Evolutionary conservation across 2,329 filamentous ascomycete species (phyloP).

Genomic region (Exophiala sp.): DNA sequence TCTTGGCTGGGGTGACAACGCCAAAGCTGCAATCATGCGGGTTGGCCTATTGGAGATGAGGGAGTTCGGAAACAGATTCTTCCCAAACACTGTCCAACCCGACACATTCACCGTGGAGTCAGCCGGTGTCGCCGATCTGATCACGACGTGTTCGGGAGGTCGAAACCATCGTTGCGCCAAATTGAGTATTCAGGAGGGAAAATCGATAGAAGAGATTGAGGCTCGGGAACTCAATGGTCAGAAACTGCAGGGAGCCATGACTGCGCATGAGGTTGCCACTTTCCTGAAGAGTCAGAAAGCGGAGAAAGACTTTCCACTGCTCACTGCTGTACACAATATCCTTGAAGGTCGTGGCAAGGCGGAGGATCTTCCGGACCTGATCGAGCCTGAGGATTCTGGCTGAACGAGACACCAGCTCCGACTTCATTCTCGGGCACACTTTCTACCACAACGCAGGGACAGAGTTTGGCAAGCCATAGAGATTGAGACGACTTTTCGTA

Average conservation of each 20-base stretch:
- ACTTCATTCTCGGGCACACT: no score
- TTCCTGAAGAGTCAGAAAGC: slow-evolving; percentile 76
- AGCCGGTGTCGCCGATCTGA: slow-evolving; percentile 89
- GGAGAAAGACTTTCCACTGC: slow-evolving; percentile 83
- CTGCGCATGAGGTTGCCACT: slow-evolving; percentile 83
- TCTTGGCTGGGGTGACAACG: slow-evolving; percentile 95
- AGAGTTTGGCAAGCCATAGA: no score
- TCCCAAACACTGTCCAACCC: slow-evolving; percentile 72
- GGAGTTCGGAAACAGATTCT: slow-evolving; percentile 91
- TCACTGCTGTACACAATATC: slow-evolving; percentile 84
- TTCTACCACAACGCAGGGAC: no score
- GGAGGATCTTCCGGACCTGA: slow-evolving; percentile 73
- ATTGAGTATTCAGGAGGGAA: slow-evolving; percentile 74
- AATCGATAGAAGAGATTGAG: slow-evolving; percentile 84
- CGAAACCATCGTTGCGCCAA: slow-evolving; percentile 93
- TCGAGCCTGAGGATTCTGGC: slow-evolving; percentile 42
- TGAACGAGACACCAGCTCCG: slow-evolving; percentile 2
- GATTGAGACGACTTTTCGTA: no score
- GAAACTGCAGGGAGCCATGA: slow-evolving; percentile 91
- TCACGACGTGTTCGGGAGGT: slow-evolving; percentile 88
- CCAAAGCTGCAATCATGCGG: slow-evolving; percentile 97
- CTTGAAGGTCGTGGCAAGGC: slow-evolving; percentile 72
- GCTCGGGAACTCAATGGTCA: slow-evolving; percentile 88
- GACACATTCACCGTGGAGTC: slow-evolving; percentile 96
- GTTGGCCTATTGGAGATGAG: slow-evolving; percentile 96